Base-by-base conservation (phyloP, 805 yeast genomes). In the Metschnikowia santaceciliae region DNA sequence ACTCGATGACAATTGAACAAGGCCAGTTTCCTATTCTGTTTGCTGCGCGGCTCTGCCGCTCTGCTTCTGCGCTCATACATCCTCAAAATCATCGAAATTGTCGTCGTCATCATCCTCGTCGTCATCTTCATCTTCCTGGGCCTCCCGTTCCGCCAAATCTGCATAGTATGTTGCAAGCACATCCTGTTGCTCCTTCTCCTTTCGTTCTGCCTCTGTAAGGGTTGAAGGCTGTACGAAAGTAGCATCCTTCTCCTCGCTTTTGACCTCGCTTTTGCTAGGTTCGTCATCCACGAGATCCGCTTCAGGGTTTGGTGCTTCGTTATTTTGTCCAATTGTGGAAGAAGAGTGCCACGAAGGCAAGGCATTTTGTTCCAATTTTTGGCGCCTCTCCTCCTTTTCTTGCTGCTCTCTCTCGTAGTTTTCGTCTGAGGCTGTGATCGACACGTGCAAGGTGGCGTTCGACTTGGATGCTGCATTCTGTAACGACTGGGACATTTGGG, bases 281-380 rank as follows among this genome's bases (percentile, higher is more conserved):
- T 63, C 46, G 17, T 53, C 64, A 32, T 61, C 69, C 40, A 70
- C 49, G 13, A 46, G 35, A 6, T 37, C 48, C 3, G 17, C 55
- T 3, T 61, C 60, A 8, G 42, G 35, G 34, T 32, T 39, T 22
- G n/a, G 49, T 8, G 33, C 42, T 13, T 53, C 58, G 15, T 84
- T 75, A 13, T 77, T 68, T 58, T 83, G 76, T 42, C 96, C 96
- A 57, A 92, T 92, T 0, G 99, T 91, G 63, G 92, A 83, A 59
- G 86, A 85, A 56, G 86, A 82, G 65, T 94, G 96, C 99, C 99
- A 94, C 30, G 94, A 85, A 6, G 99, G 99, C 58, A 94, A 76
- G 3, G 97, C 97, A 65, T 94, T 94, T 67, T 92, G 97, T 63
- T 87, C 85, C 67, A 91, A 76, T 57, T 81, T 77, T 67, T 79